phyloP scores from a whole-genome alignment of 2,329 filamentous ascomycete species.

The Paecilomyces variotii region DNA sequence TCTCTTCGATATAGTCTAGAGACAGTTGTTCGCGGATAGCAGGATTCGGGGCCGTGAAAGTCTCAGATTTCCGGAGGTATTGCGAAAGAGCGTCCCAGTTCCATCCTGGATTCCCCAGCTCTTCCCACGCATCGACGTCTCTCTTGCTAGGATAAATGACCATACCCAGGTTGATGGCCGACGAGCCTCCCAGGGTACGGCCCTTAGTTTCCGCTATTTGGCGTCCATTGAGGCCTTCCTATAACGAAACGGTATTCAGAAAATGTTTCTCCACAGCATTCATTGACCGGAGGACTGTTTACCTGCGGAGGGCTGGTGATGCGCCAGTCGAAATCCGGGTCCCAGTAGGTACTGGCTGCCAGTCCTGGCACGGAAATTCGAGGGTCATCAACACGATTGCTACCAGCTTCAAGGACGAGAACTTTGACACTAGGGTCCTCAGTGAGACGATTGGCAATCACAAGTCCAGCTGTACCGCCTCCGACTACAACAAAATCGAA shows the following conservation, averaged over 20 bases:
- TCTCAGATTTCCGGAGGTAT: constrained; percentile 31
- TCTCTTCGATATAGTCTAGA: constrained; percentile 2
- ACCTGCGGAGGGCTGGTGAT: constrained; percentile 9
- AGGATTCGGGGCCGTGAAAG: constrained; percentile 15
- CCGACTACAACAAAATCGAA: constrained; percentile 7
- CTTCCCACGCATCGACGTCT: constrained; percentile 31
- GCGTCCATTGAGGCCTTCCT: constrained; percentile 11
- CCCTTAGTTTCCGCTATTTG: constrained; percentile 5
- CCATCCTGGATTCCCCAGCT: constrained; percentile 32
- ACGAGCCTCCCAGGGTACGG: constrained; percentile 15
- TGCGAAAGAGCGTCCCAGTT: constrained; percentile 23
- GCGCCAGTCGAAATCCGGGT: constrained; percentile 7
- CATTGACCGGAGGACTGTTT: background rate
- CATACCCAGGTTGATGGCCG: constrained; percentile 24
- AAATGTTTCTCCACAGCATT: background rate
- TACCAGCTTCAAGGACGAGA: constrained; percentile 10
- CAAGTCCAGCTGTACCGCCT: constrained; percentile 7
- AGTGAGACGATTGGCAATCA: constrained; percentile 5
- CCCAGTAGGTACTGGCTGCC: constrained; percentile 3
- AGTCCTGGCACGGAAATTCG: constrained; percentile 6
- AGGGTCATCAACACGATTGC: constrained; percentile 7
- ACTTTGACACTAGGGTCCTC: constrained; percentile 4
- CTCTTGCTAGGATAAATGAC: constrained; percentile 12
- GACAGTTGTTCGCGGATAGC: constrained; percentile 5
- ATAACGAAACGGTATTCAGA: background rate